A percentile compares a stretch with the other conserved stretches of the same genome.
phyloP scores from a whole-genome alignment of 148 eudicot species.

The Diospyros lotus region DNA sequence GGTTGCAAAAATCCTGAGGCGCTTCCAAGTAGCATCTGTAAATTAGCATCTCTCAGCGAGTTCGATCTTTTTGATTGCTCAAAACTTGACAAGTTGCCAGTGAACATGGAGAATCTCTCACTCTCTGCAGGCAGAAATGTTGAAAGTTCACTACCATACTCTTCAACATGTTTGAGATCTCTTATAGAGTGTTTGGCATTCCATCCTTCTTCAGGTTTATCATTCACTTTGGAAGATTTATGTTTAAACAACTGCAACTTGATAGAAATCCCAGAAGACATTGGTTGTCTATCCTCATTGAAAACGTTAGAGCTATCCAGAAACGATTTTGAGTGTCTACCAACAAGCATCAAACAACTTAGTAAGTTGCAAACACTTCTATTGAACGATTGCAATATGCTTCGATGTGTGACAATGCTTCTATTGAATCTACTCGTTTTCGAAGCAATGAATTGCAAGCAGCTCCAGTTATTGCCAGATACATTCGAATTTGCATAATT shows the following conservation, averaged over 20 bases:
- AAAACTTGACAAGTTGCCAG: slow-evolving; percentile 9
- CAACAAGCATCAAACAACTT: neutral
- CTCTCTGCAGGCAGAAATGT: neutral
- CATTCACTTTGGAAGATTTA: too few relatives aligned
- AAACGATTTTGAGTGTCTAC: neutral
- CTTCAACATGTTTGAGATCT: neutral
- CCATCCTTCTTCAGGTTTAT: slow-evolving; percentile 7
- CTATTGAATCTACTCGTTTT: neutral
- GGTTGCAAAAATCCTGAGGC: neutral
- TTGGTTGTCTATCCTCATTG: neutral
- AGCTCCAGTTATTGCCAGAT: neutral
- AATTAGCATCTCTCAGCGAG: neutral
- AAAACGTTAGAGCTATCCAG: neutral
- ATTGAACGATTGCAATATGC: neutral
- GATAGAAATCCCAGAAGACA: neutral
- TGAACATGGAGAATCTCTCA: neutral
- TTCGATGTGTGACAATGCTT: neutral
- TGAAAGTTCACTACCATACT: neutral
- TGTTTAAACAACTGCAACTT: neutral
- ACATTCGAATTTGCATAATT: neutral
- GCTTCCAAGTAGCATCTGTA: slow-evolving; percentile 4
- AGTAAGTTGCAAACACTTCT: neutral
- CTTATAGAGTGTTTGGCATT: neutral
- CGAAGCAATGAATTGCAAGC: neutral
- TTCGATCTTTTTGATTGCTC: slow-evolving; percentile 4